Evolutionary conservation across 2,329 filamentous ascomycete species (phyloP), one percentile per base, ranked within the genome.

Genomic region (Blastomyces parvus): DNA sequence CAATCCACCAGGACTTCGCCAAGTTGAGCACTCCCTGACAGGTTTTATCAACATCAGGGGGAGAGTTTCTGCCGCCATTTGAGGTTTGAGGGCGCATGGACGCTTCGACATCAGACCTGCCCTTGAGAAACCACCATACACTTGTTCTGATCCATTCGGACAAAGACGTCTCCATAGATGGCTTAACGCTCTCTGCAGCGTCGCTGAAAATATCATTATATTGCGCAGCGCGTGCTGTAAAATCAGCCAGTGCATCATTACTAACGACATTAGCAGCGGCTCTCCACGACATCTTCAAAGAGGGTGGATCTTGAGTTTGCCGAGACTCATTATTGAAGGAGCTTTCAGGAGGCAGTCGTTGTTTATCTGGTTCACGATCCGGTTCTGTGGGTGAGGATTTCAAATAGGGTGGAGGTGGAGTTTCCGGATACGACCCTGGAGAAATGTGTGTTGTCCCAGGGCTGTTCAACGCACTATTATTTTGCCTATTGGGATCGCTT

Each of bases 101-200:
- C 14, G 78, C 75, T 73, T 96, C 92, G 60, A 96, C 80, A 11
- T 86, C 86, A 70, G 87, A 84, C 65, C 91, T 86, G 25, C 91
- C 92, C 68, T 85, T 88, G 56, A 96, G 73, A 70, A 96, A 95
- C 92, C 92, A 97, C 92, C 92, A 97, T 0, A 90, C 79, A 3
- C 86, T 87, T 30, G 86, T 87, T 64, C 89, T 83, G 11, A 88
- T 81, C 78, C 92, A 88, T 64, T 91, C 85, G 57, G 82, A 80
- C 0, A 88, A 81, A 0, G 85, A 79, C 60, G 84, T 87, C 38
- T 83, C 81, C 62, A 84, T 81, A 4, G 91, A 73, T 0, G 89
- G 86, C 66, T 84, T 86, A 38, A 87, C 80, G 40, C 86, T 83
- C 73, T 96, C 90, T 0, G 91, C 87, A 63, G 92, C 89, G 53